phyloP scores from a whole-genome alignment of 1,284 basidiomycete species.

The Rhodotorula sp. region DNA sequence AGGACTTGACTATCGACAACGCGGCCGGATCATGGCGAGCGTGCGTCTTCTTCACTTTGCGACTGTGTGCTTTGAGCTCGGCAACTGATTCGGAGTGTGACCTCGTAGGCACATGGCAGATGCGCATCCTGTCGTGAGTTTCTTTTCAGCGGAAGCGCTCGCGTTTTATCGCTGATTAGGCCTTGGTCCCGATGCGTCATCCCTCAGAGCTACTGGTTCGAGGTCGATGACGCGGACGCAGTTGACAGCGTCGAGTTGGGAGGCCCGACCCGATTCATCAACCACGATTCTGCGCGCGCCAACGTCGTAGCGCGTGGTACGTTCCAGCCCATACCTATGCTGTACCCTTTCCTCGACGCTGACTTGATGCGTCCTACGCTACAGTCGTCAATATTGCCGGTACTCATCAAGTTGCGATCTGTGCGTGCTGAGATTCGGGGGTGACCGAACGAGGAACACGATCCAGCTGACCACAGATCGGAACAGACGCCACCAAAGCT shows the following conservation, averaged over 20 bases:
- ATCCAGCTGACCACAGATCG: no score
- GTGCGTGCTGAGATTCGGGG: background rate
- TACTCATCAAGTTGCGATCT: slow-evolving; percentile 13
- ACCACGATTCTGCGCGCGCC: background rate
- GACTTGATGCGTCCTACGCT: background rate
- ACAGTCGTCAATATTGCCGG: slow-evolving; percentile 13
- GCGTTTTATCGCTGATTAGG: no score
- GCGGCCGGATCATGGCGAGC: background rate
- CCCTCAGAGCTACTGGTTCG: slow-evolving; percentile 15
- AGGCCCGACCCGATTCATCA: slow-evolving; percentile 12
- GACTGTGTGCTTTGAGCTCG: background rate
- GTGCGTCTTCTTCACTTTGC: background rate
- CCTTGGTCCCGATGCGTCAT: no score
- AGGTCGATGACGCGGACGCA: slow-evolving; percentile 1
- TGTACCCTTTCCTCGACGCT: background rate
- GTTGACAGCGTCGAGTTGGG: slow-evolving; percentile 6
- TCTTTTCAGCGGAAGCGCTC: background rate
- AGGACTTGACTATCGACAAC: background rate
- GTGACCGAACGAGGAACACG: background rate
- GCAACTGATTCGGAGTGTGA: background rate
- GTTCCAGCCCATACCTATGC: background rate
- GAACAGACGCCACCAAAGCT: background rate
- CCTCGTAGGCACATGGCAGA: background rate
- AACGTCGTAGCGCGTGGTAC: slow-evolving; percentile 2
- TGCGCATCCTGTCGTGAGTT: background rate